A percentile compares a stretch with the other conserved stretches of the same genome.
Evolutionary conservation across 257 asterid species (phyloP).

Genomic region (Ballota nigra): DNA sequence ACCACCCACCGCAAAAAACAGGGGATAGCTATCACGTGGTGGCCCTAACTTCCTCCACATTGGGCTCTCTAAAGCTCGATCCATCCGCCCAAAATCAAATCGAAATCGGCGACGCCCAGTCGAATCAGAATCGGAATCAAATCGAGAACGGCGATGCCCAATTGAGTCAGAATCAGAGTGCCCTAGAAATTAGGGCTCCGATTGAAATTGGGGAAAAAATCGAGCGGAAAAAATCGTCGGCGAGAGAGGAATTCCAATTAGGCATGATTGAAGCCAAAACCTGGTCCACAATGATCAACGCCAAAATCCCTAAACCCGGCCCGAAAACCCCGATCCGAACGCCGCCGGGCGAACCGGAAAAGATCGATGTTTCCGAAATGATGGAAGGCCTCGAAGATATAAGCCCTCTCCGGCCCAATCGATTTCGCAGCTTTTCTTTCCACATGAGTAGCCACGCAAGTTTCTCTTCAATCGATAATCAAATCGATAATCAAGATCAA

Average conservation of each 20-base stretch:
- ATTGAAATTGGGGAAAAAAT: background rate
- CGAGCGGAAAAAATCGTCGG: conserved; percentile 17
- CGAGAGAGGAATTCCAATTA: conserved; percentile 59
- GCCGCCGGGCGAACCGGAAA: conserved; percentile 90
- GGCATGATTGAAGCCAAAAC: conserved; percentile 80
- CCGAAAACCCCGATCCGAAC: conserved; percentile 65
- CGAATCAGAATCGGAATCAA: conserved; percentile 21
- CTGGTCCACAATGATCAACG: conserved; percentile 78
- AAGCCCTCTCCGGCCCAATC: conserved; percentile 50
- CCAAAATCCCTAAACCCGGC: conserved; percentile 58
- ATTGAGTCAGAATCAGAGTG: conserved; percentile 20
- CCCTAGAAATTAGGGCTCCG: conserved; percentile 22
- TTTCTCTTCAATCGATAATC: background rate
- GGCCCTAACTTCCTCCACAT: conserved; percentile 81
- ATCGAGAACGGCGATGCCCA: conserved; percentile 28
- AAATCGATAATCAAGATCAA: conserved; percentile 20
- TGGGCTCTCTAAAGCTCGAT: conserved; percentile 78
- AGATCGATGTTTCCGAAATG: conserved; percentile 82
- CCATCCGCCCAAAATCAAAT: conserved; percentile 14
- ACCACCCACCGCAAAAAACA: conserved; percentile 39
- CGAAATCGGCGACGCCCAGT: conserved; percentile 23
- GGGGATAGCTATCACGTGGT: conserved; percentile 62
- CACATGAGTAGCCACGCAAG: conserved; percentile 27
- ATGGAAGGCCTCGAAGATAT: conserved; percentile 86
- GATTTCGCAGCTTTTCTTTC: conserved; percentile 76